Evolutionary conservation across 2,329 filamentous ascomycete genomes (phyloP).

Genomic region (Ophiostoma sp.): DNA sequence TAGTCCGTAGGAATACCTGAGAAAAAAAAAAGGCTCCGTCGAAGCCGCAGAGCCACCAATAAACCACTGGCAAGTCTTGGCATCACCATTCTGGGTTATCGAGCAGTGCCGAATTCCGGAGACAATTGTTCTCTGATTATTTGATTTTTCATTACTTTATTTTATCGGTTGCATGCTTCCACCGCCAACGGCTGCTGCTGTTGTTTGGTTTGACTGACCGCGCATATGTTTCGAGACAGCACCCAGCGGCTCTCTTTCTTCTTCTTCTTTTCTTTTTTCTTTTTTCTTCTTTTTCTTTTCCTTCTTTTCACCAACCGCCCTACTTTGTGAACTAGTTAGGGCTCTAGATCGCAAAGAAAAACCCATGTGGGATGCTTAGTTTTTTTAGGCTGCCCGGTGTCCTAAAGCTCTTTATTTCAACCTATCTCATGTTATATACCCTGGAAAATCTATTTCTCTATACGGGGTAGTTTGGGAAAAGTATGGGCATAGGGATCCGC

Average conservation of each 20-base stretch:
- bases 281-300: no score
- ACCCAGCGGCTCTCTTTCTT: no score
- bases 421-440: background rate
- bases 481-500: background rate
- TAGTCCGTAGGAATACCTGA: background rate
- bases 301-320: background rate
- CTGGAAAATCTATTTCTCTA: background rate
- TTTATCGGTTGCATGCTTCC: constrained; percentile 5
- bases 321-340: background rate
- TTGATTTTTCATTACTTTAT: background rate
- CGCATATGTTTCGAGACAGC: background rate
- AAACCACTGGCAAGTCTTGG: constrained; percentile 18
- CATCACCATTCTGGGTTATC: background rate
- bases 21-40: constrained; percentile 7
- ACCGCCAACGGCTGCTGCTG: background rate
- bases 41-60: constrained; percentile 13
- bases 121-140: constrained; percentile 6
- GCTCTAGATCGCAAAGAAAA: background rate
- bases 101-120: constrained; percentile 23
- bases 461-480: background rate
- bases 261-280: no score
- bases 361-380: constrained; percentile 11
- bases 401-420: background rate
- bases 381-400: constrained; percentile 5
- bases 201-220: background rate